Base-by-base conservation (phyloP, 768 basidiomycete species). In the Leccinum arenicola region DNA sequence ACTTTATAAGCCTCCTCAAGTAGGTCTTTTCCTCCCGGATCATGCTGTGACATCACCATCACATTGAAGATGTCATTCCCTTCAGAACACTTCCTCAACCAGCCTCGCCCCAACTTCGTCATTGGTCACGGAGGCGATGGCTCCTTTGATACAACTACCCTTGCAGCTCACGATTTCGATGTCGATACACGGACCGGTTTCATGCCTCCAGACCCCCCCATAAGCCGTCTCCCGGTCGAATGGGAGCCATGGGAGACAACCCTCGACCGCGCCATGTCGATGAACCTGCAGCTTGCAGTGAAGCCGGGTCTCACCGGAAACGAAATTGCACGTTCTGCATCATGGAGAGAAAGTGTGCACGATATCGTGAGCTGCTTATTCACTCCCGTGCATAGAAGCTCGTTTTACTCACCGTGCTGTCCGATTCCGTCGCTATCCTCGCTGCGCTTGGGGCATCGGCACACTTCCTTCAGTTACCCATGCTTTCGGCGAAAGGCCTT, bases 141-240 rank as follows among this genome's bases (percentile, higher is more conserved):
- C 3, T 61, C 62, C 19, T 67, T 76, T 48, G 84, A 85, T 61
- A 82, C 81, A 14, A 80, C 82, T 21, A 88, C 89, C 12, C 82
- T 90, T 59, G 88, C 89, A 10, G 87, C 88, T 3, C 88, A 90
- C 64, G 90, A 91, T 77, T 98, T 93, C 77, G 94, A 98, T 70
- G 91, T 98, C 60, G 93, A 95, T 70, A 87, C 88, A 10, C 79
- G 85, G 15, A 93, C 93, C 0, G 95, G 96, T 0, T 98, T 98
- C 73, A 88, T 98, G 84, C 91, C 95, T 3, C 87, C 90, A 0
- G 78, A 84, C 14, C 82, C 85, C 0, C 94, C 94, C 2, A 70
- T 88, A 0, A 64, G 74, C 7, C 82, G 88, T 21, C 79, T 96
- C 2, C 85, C 87, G 0, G 57, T 43, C 1, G 70, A 74, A 56